Base-by-base conservation (phyloP, 1,284 basidiomycete species). In the Ceratobasidium sp. region DNA sequence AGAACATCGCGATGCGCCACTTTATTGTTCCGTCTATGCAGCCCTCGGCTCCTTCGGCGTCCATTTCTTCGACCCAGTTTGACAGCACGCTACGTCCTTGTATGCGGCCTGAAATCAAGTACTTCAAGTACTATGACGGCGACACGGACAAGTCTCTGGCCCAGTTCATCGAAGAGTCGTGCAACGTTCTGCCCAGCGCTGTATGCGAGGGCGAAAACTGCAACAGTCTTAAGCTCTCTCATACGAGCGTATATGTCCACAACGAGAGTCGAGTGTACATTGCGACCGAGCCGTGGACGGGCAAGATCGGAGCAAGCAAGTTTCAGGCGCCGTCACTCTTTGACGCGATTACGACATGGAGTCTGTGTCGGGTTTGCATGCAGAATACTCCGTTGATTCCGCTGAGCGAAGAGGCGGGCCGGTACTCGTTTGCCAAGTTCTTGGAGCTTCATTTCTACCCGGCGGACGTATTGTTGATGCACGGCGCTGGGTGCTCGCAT, bases 361-460 rank as follows among this genome's bases (percentile, higher is more conserved):
- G 94, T 84, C 93, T 93, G 66, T 98, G 97, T 86, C 91, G 94
- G 60, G 86, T 93, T 12, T 97, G 96, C 83, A 91, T 91, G 6
- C 91, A 89, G 3, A 92, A 92, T 4, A 97, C 97, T 23, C 95
- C 95, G 0, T 95, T 97, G 84, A 94, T 96, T 77, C 93, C 93
- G 23, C 92, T 99, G 56, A 96, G 96, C 1, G 93, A 96, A 81
- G 97, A 98, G 84, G 96, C 97, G 86, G 95, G 96, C 85, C 88
- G 95, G 83, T 95, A 97, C 85, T 93, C 96, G n/a, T 96, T 97
- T 83, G 94, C 94, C 55, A 97, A 97, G 84, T 98, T 96, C 83
- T 89, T 98, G 63, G 96, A 98, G 83, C 89, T 97, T 40, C 94
- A 96, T 83, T 97, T 97, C 85, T 97, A 97, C 85, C 95, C 95